Evolutionary conservation across 345 rosid genomes (phyloP), one percentile per base, ranked within the genome.

Genomic region (Combretum micranthum): DNA sequence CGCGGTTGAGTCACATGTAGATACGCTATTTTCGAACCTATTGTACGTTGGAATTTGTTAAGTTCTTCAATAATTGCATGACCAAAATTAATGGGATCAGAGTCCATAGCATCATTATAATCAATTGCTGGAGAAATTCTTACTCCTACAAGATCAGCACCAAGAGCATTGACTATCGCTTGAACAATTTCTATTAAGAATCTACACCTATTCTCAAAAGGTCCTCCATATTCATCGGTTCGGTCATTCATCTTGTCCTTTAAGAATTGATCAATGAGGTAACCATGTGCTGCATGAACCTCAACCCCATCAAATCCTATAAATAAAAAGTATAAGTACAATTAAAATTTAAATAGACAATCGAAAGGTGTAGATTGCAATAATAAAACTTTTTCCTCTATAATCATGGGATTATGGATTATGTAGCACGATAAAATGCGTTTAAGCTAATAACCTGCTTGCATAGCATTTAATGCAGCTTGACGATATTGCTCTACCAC

Each of bases 1-100:
- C 89, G 86, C 50, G 98, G 98, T 54, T 79, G 95, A 17, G 93
- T 88, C 21, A 86, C 77, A n/a, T 92, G 96, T 53, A 88, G 81
- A 62, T 88, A 92, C 15, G 83, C 59, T 4, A 88, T 88, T 39
- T 78, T 80, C 10, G 76, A 59, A 17, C 93, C 83, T n/a, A 65
- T 8, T 2, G 61, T 62, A 5, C 45, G 19, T 26, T 88, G 92
- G 22, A 88, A 73, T 58, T 72, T 78, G 74, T 91, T 86, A 7
- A 91, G 62, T 57, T 86, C 63, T 47, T 69, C 79, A 23, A 82
- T 64, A 56, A 91, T 82, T 0, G 83, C 79, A 47, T 82, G 65
- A 20, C 95, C 98, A 16, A 91, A 82, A 49, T 53, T 32, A 17
- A 80, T 78, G n/a, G 94, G 94, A 58, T 90, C 72, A 13, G 97